Evolutionary conservation across 371 early-diverging fungal genomes (phyloP).

Genomic region (Lichtheimia ornata): DNA sequence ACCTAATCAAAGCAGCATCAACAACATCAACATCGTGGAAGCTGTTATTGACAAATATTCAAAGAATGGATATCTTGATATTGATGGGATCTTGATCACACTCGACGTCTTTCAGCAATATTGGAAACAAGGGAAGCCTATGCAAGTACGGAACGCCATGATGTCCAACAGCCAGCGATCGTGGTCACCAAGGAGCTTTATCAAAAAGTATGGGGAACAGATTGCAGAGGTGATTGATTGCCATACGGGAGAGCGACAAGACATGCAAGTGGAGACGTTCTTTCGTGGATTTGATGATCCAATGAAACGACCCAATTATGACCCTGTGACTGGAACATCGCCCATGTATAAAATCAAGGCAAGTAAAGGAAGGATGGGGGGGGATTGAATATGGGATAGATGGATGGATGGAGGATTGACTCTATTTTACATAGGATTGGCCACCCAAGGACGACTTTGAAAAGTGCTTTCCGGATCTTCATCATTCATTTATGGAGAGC

Average conservation of each 20-base stretch:
- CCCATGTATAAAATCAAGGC: conserved; percentile 44
- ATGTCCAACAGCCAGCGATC: conserved; percentile 9
- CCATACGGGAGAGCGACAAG: conserved; percentile 14
- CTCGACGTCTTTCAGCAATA: conserved; percentile 31
- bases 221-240: conserved; percentile 46
- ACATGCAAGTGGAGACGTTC: conserved; percentile 33
- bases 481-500: conserved; percentile 51
- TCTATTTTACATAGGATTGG: conserved; percentile 58
- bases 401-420: too few relatives aligned
- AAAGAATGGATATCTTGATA: background rate
- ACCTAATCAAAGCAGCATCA: too few relatives aligned
- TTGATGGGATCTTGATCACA: conserved; percentile 9
- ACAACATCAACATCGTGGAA: too few relatives aligned
- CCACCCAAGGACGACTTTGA: conserved; percentile 60
- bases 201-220: conserved; percentile 32
- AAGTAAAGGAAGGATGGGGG: background rate
- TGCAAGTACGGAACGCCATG: conserved; percentile 33
- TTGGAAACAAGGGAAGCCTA: conserved; percentile 43
- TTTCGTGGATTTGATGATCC: conserved; percentile 41
- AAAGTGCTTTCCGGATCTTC: conserved; percentile 49
- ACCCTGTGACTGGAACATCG: background rate
- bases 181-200: conserved; percentile 50
- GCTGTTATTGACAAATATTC: background rate
- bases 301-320: conserved; percentile 6
- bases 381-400: too few relatives aligned